Base-by-base conservation (phyloP, 2,329 filamentous ascomycete genomes). In the Neopestalotiopsis sp. region DNA sequence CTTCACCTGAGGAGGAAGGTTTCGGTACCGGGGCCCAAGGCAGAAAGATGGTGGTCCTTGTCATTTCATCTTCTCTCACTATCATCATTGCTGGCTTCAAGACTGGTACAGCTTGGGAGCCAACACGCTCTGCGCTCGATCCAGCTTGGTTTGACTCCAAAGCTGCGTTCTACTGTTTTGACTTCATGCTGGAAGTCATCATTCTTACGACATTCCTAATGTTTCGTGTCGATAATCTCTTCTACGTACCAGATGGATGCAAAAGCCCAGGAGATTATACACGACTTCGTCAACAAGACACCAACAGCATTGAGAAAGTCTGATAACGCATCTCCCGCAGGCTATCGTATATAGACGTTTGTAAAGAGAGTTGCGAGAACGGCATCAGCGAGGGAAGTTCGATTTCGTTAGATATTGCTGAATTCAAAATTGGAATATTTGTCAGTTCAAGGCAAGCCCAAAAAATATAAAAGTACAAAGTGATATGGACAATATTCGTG, bases 151-250 rank as follows among this genome's bases (percentile, higher is more conserved):
- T 77, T 30, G 73, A 78, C 45, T 72, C 74, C 66, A 79, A 76
- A 56, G 69, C 75, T 1, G 75, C 75, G 0, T 80, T 82, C 66
- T 82, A 82, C 70, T 72, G 75, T 24, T 81, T 80, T 45, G 72
- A 74, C 45, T 82, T 81, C 67, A 68, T 73, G 5, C 71, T 81
- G 4, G 80, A 81, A 67, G 70, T 78, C 34, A 14, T 73, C 4
- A 73, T 75, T 3, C 57, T 78, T 24, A 66, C 61, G 13, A 63
- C 75, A 20, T 65, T 75, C 28, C 73, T 71, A 3, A n/a, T 71
- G 4, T 45, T 64, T 2, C 71, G 76, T 12, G 64, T 78, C 10
- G 76, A 78, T 68, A 72, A 72, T 34, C 71, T 72, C 49, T 78
- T 78, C 67, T 69, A 77, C 40, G 66, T 78, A 6, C 76, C 62